Base-by-base conservation (phyloP, 345 rosid genomes). In the Linum tenue region DNA sequence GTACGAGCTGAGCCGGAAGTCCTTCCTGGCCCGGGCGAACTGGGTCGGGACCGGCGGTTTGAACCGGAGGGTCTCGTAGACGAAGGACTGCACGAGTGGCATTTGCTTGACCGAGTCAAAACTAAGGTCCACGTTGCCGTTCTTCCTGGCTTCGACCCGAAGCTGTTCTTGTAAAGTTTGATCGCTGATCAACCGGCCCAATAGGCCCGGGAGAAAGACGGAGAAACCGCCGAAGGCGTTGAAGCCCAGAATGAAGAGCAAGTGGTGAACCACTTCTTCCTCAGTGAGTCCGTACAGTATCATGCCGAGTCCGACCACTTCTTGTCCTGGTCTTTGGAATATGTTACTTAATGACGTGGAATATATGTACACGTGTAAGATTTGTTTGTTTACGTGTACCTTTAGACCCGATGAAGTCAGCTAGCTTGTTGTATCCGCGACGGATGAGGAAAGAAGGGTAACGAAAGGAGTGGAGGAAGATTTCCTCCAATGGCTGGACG, bases 211-310 rank as follows among this genome's bases (percentile, higher is more conserved):
- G 56, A 89, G 64, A 22, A 92, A 87, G 41, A 86, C 7, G 5
- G 92, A 79, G 77, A 92, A 92, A 37, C 96, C 96, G 55, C 98
- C 96, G 36, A 62, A 92, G 4, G 98, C 86, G 48, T 92, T 92
- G 73, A 92, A 92, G 3, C 98, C 92, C 5, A 92, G 69, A 3
- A 75, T 39, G 67, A 89, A 92, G 51, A 92, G 74, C 11, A 89
- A 48, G 75, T 92, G 87, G 51, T 92, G 89, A 40, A 85, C 68
- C 4, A 84, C 37, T 55, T 92, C 95, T 38, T 84, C 78, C 17
- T 74, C 73, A 16, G 73, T 84, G 70, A 89, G 77, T 55, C 92
- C 95, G 69, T 74, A 92, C 67, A 87, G 86, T 0, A 68, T 67
- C 55, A 72, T 44, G 0, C 84, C 98, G 3, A 76, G 74, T 37